Evolutionary conservation across 176 grass and related monocot species (phyloP).

Genomic region (Triticum turgidum): DNA sequence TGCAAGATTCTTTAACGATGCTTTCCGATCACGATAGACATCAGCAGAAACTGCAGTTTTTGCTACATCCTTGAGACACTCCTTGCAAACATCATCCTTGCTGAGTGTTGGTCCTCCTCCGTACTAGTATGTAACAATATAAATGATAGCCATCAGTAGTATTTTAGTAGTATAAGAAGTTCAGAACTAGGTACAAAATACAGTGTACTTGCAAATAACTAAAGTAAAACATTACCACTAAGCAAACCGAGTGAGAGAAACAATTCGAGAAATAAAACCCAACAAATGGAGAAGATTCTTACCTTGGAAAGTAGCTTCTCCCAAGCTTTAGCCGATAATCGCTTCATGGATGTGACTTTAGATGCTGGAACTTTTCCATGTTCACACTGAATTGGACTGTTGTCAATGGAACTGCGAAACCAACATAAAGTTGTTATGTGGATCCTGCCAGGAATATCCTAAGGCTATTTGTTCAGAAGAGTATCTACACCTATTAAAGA

Average conservation of each 20-base stretch:
- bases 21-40: constrained; percentile 85
- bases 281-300: constrained; percentile 14
- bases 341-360: constrained; percentile 81
- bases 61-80: constrained; percentile 79
- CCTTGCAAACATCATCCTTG: constrained; percentile 62
- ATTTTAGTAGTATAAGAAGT: constrained; percentile 24
- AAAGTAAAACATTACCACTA: constrained; percentile 4
- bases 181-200: constrained; percentile 19
- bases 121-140: constrained; percentile 49
- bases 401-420: constrained; percentile 75
- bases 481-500: not conserved
- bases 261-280: constrained; percentile 13
- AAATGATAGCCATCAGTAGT: constrained; percentile 23
- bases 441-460: constrained; percentile 6
- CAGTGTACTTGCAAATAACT: constrained; percentile 1
- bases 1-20: constrained; percentile 86
- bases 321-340: constrained; percentile 82
- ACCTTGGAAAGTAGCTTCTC: constrained; percentile 73
- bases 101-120: constrained; percentile 82
- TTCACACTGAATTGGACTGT: constrained; percentile 73
- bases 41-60: constrained; percentile 82
- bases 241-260: not conserved
- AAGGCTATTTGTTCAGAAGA: not conserved
- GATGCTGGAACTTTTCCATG: constrained; percentile 87
- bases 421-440: not conserved